A percentile compares a stretch with the other conserved stretches of the same genome.
Evolutionary conservation across 2,329 filamentous ascomycete species (phyloP).

Genomic region (Bipolaris zeicola): DNA sequence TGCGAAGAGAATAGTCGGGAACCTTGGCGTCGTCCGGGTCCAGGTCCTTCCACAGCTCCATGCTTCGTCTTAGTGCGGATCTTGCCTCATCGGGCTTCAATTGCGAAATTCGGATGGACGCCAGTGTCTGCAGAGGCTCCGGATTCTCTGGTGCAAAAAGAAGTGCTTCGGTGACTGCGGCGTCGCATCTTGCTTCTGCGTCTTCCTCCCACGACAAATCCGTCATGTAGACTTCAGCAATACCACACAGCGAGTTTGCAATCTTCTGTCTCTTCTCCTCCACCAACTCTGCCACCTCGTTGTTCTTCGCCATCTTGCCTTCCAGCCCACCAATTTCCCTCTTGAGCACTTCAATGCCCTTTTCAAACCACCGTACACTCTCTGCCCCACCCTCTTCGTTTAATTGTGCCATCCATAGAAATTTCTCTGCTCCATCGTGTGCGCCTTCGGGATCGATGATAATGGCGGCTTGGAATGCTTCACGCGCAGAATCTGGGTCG

Average conservation of each 20-base stretch:
- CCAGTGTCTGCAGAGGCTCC: conserved; percentile 94
- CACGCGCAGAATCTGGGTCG: conserved; percentile 75
- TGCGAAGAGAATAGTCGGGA: conserved; percentile 84
- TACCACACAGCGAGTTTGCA: conserved; percentile 88
- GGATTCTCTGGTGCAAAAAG: conserved; percentile 79
- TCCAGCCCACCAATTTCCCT: conserved; percentile 70
- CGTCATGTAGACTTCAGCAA: conserved; percentile 98
- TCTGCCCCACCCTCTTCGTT: conserved; percentile 67
- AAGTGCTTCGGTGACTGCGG: conserved; percentile 86
- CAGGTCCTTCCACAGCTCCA: conserved; percentile 82
- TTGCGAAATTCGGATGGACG: conserved; percentile 92
- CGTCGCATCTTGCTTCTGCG: conserved; percentile 86
- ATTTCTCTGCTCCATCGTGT: conserved; percentile 87
- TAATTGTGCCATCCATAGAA: conserved; percentile 91
- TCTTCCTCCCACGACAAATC: conserved; percentile 91
- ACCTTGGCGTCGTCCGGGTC: conserved; percentile 73
- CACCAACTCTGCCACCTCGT: conserved; percentile 43
- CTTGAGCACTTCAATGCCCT: conserved; percentile 74
- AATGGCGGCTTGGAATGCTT: conserved; percentile 74
- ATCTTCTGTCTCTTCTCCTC: conserved; percentile 81
- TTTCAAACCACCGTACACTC: conserved; percentile 67
- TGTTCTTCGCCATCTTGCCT: conserved; percentile 45
- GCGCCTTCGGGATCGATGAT: conserved; percentile 80
- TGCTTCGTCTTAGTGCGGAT: conserved; percentile 76
- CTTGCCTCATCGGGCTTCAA: conserved; percentile 76